Evolutionary conservation across 495 filamentous ascomycete genomes (phyloP), one percentile per base, ranked within the genome.

Genomic region (Lasiosphaeria hispida): DNA sequence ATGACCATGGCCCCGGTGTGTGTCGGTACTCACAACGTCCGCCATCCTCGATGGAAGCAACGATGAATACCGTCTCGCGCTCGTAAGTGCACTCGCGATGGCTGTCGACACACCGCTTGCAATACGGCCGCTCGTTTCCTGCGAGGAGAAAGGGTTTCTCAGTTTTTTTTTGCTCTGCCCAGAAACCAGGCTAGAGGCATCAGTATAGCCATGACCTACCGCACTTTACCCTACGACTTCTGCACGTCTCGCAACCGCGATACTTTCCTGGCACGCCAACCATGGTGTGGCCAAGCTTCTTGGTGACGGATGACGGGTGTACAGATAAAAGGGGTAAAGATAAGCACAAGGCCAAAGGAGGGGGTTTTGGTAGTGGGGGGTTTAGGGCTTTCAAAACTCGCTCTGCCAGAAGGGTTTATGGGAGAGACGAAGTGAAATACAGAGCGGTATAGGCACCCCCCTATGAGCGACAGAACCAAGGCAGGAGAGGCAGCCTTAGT

Each of bases 61-160:
- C 69, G 58, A 79, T 80, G 60, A 80, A 80, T 40, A 78, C 75
- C 7, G 72, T 78, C 63, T 79, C 76, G 45, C 77, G 71, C 69
- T 85, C 80, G 65, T 87, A 87, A 49, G 79, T 70, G 63, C 84
- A 87, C 67, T 83, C 76, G 57, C 85, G 80, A 53, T 80, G 80
- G 68, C 81, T 80, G 75, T 85, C 81, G 45, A 77, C 75, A 68
- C 85, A 87, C 58, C 85, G 86, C 57, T 78, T 77, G 64, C 85
- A 87, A 50, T 79, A 78, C 5, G 85, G 85, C 23, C 78, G 80
- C 44, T 79, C 77, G 74, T 86, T 87, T 30, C 53, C 53, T 55
- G 53, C 10, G 1, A 14, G 33, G 15, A 15, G 18, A 1, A 3
- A 14, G 17, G 39, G 40, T 34, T 30, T 30, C 23, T 30, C 23